phyloP scores from a whole-genome alignment of 495 filamentous ascomycete genomes.

The Bombardia bombarda region DNA sequence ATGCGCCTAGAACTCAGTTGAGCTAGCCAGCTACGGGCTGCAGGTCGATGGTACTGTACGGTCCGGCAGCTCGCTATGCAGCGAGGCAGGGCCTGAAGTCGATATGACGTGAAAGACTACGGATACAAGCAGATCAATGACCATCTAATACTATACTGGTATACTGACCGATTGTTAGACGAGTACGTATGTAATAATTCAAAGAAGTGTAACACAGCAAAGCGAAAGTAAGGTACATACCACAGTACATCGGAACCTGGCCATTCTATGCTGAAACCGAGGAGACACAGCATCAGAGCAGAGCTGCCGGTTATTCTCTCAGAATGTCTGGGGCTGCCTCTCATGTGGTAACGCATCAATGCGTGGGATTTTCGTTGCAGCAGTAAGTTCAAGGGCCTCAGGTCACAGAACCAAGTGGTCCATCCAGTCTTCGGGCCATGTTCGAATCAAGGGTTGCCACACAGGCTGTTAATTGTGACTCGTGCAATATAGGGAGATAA shows the following conservation, averaged over 20 bases:
- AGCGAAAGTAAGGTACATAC: too few relatives aligned
- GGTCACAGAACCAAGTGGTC: constrained; percentile 25
- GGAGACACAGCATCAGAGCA: constrained; percentile 5
- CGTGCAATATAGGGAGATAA: background rate
- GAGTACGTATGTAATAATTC: background rate
- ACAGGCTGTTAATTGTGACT: background rate
- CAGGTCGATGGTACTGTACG: background rate
- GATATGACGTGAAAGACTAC: background rate
- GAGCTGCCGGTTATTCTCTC: constrained; percentile 5
- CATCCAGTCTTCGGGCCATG: background rate
- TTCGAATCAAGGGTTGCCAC: background rate
- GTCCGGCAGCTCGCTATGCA: background rate
- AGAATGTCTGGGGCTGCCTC: background rate
- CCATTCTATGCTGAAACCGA: too few relatives aligned
- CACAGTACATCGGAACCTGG: too few relatives aligned
- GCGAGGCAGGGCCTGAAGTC: background rate
- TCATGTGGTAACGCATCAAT: background rate
- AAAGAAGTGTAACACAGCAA: background rate
- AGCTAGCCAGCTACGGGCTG: background rate
- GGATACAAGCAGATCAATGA: too few relatives aligned
- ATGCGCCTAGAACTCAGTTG: background rate
- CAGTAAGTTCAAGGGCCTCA: too few relatives aligned
- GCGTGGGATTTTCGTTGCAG: background rate
- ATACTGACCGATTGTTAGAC: too few relatives aligned
- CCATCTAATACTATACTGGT: too few relatives aligned